Evolutionary conservation across 2,329 filamentous ascomycete genomes (phyloP).

Genomic region (Aspergillus flavus): DNA sequence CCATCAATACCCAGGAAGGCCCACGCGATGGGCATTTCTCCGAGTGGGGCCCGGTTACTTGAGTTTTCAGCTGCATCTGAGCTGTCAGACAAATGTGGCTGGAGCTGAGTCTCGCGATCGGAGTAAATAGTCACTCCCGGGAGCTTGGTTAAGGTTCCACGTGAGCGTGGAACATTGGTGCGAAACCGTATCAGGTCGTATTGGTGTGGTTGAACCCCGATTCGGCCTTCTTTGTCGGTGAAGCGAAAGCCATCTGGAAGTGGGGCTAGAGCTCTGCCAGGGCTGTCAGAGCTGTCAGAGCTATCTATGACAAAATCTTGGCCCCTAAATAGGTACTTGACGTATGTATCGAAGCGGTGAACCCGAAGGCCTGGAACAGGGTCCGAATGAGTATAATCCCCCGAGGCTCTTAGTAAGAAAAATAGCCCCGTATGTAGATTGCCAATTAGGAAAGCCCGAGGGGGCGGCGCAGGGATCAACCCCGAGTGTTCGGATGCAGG

Average conservation of each 20-base stretch:
- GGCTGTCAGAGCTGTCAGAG: neutral
- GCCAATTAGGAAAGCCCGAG: constrained; percentile 40
- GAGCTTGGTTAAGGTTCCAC: constrained; percentile 33
- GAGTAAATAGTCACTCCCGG: constrained; percentile 40
- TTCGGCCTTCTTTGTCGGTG: constrained; percentile 25
- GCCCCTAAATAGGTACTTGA: constrained; percentile 41
- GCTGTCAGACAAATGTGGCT: neutral
- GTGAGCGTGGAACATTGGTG: constrained; percentile 42
- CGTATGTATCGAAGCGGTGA: constrained; percentile 35
- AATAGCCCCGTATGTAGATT: constrained; percentile 39
- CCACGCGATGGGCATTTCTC: constrained; percentile 40
- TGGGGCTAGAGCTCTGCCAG: constrained; percentile 17
- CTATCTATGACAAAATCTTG: neutral
- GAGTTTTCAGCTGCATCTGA: neutral
- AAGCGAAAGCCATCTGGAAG: constrained; percentile 35
- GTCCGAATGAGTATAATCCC: constrained; percentile 15
- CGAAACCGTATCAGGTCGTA: constrained; percentile 42
- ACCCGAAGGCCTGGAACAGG: constrained; percentile 26
- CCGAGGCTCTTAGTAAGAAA: constrained; percentile 27
- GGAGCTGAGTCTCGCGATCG: neutral
- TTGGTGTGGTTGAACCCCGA: constrained; percentile 33
- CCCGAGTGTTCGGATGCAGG: constrained; percentile 10
- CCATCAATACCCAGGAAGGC: constrained; percentile 43
- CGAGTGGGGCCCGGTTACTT: neutral
- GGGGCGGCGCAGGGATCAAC: constrained; percentile 30